Evolutionary conservation across 2,329 filamentous ascomycete species (phyloP).

Genomic region (Pseudogymnoascus sp.): DNA sequence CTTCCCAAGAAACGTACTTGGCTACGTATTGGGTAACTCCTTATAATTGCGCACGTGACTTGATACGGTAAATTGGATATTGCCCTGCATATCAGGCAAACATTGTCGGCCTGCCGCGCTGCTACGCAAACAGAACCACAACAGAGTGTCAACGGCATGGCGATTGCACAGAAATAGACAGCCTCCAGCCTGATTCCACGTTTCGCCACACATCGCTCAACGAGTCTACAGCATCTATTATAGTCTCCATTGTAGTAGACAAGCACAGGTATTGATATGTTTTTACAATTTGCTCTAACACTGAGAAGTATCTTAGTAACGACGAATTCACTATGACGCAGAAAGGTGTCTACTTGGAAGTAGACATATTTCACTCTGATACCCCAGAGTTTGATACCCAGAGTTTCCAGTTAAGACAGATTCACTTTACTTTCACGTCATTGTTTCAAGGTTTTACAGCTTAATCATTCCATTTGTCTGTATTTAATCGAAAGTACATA

Average conservation of each 20-base stretch:
- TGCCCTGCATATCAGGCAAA: conserved; percentile 1
- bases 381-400: not conserved
- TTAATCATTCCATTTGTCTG: conserved; percentile 1
- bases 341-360: not conserved
- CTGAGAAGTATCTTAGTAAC: not conserved
- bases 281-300: not conserved
- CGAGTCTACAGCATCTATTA: not conserved
- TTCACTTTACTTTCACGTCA: not conserved
- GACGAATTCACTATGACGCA: not conserved
- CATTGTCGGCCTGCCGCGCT: not conserved
- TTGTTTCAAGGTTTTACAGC: not conserved
- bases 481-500: conserved; percentile 4
- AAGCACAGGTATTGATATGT: not conserved
- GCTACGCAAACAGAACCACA: not conserved
- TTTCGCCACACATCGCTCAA: not conserved
- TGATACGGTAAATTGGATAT: not conserved
- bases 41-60: not conserved
- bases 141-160: not conserved
- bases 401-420: not conserved
- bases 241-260: not conserved
- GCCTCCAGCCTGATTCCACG: not conserved
- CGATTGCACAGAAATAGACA: conserved; percentile 4
- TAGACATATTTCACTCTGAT: not conserved
- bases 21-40: conserved; percentile 8
- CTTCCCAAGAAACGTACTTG: conserved; percentile 6